phyloP scores from a whole-genome alignment of 495 filamentous ascomycete genomes.

The Penicillium paxilli region DNA sequence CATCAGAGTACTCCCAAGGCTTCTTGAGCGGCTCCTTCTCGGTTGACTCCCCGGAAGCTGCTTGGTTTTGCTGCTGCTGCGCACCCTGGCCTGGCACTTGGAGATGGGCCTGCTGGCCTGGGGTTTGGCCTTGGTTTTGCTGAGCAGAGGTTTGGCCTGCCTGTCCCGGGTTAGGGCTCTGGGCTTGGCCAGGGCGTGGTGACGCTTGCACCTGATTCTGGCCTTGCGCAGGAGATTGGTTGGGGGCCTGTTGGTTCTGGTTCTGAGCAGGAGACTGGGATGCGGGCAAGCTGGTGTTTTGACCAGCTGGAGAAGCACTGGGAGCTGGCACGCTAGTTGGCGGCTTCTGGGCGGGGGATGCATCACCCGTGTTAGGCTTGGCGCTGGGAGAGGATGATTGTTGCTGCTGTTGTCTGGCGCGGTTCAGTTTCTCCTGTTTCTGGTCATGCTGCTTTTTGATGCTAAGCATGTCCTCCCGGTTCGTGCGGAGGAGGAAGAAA shows the following conservation, averaged over 20 bases:
- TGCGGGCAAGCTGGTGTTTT: conserved; percentile 33
- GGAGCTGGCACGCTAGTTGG: conserved; percentile 28
- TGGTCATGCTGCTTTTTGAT: conserved; percentile 87
- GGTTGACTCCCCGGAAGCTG: conserved; percentile 17
- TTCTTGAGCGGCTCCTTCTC: conserved; percentile 61
- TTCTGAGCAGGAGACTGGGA: conserved; percentile 30
- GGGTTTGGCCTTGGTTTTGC: conserved; percentile 30
- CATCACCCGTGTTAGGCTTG: conserved; percentile 54
- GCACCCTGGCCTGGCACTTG: conserved; percentile 42
- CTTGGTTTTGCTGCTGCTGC: conserved; percentile 30
- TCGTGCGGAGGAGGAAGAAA: conserved; percentile 91
- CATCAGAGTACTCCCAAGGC: conserved; percentile 94
- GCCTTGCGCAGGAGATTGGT: conserved; percentile 25
- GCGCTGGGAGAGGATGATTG: conserved; percentile 46
- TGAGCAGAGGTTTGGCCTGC: conserved; percentile 28
- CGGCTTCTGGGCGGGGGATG: conserved; percentile 43
- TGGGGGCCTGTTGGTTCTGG: conserved; percentile 29
- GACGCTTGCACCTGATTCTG: conserved; percentile 28
- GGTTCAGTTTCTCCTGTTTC: conserved; percentile 66
- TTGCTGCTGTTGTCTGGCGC: conserved; percentile 39
- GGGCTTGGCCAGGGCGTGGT: conserved; percentile 22
- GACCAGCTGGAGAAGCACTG: conserved; percentile 31
- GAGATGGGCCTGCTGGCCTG: conserved; percentile 32
- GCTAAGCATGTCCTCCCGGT: conserved; percentile 86
- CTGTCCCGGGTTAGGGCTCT: conserved; percentile 28